Base-by-base conservation (phyloP, 1,139 yeast genomes). In the Saccharomyces pastorianus region DNA sequence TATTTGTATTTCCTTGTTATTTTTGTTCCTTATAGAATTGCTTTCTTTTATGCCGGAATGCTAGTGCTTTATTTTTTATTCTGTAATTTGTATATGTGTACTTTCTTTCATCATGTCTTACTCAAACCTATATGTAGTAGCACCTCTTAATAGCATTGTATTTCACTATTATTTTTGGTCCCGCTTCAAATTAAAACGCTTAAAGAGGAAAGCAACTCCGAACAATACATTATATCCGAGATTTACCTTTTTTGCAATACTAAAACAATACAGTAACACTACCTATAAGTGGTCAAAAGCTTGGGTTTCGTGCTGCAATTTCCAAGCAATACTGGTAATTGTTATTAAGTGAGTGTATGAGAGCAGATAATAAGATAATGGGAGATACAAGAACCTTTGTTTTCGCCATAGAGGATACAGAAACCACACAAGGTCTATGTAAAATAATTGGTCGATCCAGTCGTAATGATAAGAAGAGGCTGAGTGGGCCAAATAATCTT, bases 371-470 rank as follows among this genome's bases (percentile, higher is more conserved):
- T 14, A 27, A 23, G 9, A 51, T 4, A 23, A 55, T 56, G 58
- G 57, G 54, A 25, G 58, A 51, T 34, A 47, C 48, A 14, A 55
- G 59, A 29, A 52, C 41, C 28, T 56, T 56, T 49, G 44, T 28
- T 14, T 56, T 56, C 28, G 52, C 53, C 25, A n/a, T 56, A 47
- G 49, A 52, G 20, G 59, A 56, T 32, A 57, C 59, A 8, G 54
- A 50, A 46, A 50, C 54, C 9, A 54, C 52, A 47, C 53, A 46
- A 38, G 63, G 64, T 31, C 54, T 63, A 2, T 53, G 54, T 42
- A 56, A 52, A 42, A 52, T 58, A 7, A 61, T 63, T 17, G 65
- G 65, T 7, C 56, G 63, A 14, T 61, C 65, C 3, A 58, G 61
- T 46, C 51, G 38, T 6, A 54, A 50, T 26, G 62, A 38, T 5